Percentiles rank a stretch among this genome's conserved stretches.
These are phyloP conservation scores for Aphanoascus verrucosus DNA, from an alignment of 2,329 filamentous ascomycete species.

Conservation along the genomic window DNA sequence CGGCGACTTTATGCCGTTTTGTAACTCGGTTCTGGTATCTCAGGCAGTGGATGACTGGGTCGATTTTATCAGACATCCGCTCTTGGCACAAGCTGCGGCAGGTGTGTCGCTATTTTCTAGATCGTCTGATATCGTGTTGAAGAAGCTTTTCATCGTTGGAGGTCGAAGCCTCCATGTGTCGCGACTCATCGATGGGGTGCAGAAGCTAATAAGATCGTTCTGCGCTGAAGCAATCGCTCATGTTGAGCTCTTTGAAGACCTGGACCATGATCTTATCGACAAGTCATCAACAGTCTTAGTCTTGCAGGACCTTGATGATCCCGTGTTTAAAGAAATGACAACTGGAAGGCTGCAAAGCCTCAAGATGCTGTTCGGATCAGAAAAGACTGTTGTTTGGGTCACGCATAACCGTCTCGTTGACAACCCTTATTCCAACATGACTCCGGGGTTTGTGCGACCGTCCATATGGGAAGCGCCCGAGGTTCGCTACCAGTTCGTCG, in stretches of 20 bases:
- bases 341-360: neutral
- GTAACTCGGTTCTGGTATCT: constrained; percentile 2
- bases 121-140: too few relatives aligned
- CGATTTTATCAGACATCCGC: too few relatives aligned
- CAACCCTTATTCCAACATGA: constrained; percentile 11
- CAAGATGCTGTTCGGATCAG: neutral
- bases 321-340: constrained; percentile 12
- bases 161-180: neutral
- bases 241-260: too few relatives aligned
- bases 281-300: too few relatives aligned
- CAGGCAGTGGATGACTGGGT: constrained; percentile 11
- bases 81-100: too few relatives aligned
- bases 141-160: neutral
- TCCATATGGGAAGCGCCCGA: constrained; percentile 1
- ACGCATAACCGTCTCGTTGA: constrained; percentile 8
- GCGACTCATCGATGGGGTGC: too few relatives aligned
- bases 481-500: constrained; percentile 9
- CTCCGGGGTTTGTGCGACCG: constrained; percentile 7
- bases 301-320: constrained; percentile 7
- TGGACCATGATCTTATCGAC: too few relatives aligned
- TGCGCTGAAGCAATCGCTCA: too few relatives aligned
- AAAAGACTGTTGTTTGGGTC: constrained; percentile 8
- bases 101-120: too few relatives aligned
- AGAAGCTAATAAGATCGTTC: too few relatives aligned
- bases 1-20: neutral